A percentile compares a stretch with the other conserved stretches of the same genome.
phyloP scores from a whole-genome alignment of 305 asterid species.

The Ajuga reptans region DNA sequence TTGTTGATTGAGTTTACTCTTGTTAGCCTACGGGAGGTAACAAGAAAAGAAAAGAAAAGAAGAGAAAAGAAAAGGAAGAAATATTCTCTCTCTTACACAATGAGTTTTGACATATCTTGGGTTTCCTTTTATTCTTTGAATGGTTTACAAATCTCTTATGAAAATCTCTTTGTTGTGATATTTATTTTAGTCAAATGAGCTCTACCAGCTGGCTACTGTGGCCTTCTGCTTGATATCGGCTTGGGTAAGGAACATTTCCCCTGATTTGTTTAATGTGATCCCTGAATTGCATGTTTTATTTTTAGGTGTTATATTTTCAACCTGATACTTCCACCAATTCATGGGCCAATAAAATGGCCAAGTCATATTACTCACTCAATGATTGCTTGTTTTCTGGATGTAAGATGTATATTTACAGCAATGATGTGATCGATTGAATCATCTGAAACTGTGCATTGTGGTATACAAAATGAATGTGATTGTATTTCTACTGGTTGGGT shows the following conservation, averaged over 20 bases:
- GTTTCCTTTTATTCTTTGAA: slow-evolving; percentile 8
- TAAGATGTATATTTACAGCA: background rate
- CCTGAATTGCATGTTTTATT: background rate
- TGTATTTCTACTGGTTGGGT: background rate
- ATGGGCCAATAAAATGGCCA: background rate
- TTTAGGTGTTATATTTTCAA: background rate
- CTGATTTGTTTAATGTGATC: background rate
- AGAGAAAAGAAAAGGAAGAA: background rate
- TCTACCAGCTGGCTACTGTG: slow-evolving; percentile 90
- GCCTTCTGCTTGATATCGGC: slow-evolving; percentile 97
- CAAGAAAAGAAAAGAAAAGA: background rate
- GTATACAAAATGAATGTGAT: background rate
- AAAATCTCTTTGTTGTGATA: slow-evolving; percentile 22
- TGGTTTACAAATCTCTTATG: slow-evolving; percentile 23
- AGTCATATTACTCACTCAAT: background rate
- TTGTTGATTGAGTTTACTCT: slow-evolving; percentile 6
- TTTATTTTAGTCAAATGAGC: slow-evolving; percentile 87
- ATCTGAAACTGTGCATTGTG: background rate
- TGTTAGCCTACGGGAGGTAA: background rate
- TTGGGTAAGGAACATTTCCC: slow-evolving; percentile 56
- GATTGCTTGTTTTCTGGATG: slow-evolving; percentile 9
- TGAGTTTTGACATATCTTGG: background rate
- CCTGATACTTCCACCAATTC: background rate
- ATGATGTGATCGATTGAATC: background rate
- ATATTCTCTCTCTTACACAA: background rate